Evolutionary conservation across 768 basidiomycete genomes (phyloP).

Genomic region (Boletus reticulatus): DNA sequence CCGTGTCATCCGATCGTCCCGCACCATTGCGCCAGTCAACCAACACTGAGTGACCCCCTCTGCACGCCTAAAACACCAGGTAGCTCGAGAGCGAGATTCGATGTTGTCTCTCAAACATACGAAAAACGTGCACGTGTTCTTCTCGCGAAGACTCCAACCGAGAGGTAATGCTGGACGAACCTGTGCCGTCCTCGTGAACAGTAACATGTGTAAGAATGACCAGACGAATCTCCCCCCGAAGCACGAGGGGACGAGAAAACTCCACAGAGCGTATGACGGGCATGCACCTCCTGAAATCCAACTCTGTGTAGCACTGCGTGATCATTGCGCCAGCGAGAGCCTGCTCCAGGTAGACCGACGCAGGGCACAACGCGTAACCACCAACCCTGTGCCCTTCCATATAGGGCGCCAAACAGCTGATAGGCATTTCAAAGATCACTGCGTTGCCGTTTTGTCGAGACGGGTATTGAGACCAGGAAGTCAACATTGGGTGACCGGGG

Average conservation of each 20-base stretch:
- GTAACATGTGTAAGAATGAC: constrained; percentile 41
- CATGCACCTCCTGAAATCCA: constrained; percentile 32
- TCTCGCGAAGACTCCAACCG: constrained; percentile 28
- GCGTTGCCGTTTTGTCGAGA: constrained; percentile 30
- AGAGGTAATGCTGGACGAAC: constrained; percentile 49
- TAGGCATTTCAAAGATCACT: constrained; percentile 55
- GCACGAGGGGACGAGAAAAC: constrained; percentile 57
- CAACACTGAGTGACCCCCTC: constrained; percentile 31
- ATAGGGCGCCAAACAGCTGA: constrained; percentile 39
- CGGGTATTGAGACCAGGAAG: constrained; percentile 44
- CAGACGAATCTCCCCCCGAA: constrained; percentile 31
- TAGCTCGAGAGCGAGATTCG: constrained; percentile 39
- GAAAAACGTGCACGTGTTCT: constrained; percentile 40
- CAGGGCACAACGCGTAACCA: constrained; percentile 57
- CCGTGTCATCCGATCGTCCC: too few species aligned
- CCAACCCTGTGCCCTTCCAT: constrained; percentile 59
- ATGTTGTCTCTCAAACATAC: constrained; percentile 27
- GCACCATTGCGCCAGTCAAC: too few species aligned
- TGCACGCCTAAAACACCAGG: constrained; percentile 36
- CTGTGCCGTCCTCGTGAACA: constrained; percentile 34
- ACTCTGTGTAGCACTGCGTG: constrained; percentile 31
- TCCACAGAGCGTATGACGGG: constrained; percentile 42
- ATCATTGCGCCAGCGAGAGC: constrained; percentile 45
- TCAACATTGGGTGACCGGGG: constrained; percentile 36
- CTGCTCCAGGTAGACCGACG: constrained; percentile 62